Conservation (phyloP, 306 rosid genomes). For the Inga leiocalycina region DNA sequence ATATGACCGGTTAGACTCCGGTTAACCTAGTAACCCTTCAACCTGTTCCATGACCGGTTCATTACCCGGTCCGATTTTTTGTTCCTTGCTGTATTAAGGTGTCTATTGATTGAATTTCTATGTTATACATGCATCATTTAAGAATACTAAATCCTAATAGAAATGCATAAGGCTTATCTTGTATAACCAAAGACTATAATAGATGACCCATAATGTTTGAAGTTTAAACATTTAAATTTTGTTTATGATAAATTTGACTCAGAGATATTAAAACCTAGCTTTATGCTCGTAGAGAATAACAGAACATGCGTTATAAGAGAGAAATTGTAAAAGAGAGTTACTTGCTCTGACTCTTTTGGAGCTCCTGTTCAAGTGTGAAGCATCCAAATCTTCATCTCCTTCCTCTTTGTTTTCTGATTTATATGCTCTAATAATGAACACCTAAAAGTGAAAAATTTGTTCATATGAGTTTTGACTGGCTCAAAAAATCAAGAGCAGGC, state of each 20-base stretch:
- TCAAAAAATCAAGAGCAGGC: not conserved
- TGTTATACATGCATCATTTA: not conserved
- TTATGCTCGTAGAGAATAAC: not conserved
- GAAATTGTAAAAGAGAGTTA: not conserved
- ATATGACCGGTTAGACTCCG: no score
- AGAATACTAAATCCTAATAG: not conserved
- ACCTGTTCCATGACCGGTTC: no score
- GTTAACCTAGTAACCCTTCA: no score
- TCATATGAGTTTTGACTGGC: not conserved
- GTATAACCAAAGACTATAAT: not conserved
- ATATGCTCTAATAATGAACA: slow-evolving; percentile 38
- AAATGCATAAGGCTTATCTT: not conserved
- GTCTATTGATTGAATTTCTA: no score
- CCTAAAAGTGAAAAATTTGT: slow-evolving; percentile 17
- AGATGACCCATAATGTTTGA: not conserved
- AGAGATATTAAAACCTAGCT: not conserved
- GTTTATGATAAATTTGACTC: not conserved
- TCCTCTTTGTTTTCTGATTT: slow-evolving; percentile 9
- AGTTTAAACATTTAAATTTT: not conserved
- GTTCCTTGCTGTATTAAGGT: no score
- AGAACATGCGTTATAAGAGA: not conserved
- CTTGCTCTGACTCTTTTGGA: slow-evolving; percentile 36
- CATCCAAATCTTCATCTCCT: slow-evolving; percentile 20
- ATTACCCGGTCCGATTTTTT: no score
- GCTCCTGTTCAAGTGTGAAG: slow-evolving; percentile 25